These are phyloP conservation scores for Starmerella sp. DNA, from an alignment of 805 yeast species.

Conservation along the genomic window DNA sequence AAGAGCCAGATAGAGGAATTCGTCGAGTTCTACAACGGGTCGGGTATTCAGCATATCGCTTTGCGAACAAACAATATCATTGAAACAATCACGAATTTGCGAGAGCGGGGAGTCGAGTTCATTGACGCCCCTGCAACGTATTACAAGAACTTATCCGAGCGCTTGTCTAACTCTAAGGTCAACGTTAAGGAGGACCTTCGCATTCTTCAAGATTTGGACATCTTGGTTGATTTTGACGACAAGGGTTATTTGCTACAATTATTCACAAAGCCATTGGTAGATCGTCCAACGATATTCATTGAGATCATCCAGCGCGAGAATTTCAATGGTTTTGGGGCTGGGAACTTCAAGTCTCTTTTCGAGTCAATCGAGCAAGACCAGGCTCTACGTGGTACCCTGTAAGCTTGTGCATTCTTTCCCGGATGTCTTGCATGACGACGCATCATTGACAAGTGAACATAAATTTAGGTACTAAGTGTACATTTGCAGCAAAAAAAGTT, in stretches of 20 bases:
- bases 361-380: constrained; percentile 77
- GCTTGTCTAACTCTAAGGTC: constrained; percentile 38
- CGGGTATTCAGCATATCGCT: constrained; percentile 81
- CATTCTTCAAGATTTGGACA: constrained; percentile 40
- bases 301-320: constrained; percentile 72
- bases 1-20: constrained; percentile 77
- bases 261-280: constrained; percentile 64
- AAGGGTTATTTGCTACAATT: constrained; percentile 68
- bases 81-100: constrained; percentile 42
- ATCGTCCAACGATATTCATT: constrained; percentile 70
- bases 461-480: too few species aligned
- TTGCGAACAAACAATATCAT: constrained; percentile 52
- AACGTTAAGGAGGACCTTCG: constrained; percentile 43
- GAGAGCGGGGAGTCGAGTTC: constrained; percentile 57
- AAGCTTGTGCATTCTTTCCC: background rate
- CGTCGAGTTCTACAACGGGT: constrained; percentile 60
- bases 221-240: constrained; percentile 68
- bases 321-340: constrained; percentile 81
- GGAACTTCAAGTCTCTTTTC: constrained; percentile 72
- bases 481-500: too few species aligned
- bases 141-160: constrained; percentile 39
- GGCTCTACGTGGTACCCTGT: constrained; percentile 49
- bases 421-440: too few species aligned
- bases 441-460: too few species aligned
- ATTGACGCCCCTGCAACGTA: constrained; percentile 48